Percentiles rank a stretch among this genome's conserved stretches.
Evolutionary conservation across 225 moss, liverwort and hornwort species (phyloP).

Genomic region (Asterella californica): DNA sequence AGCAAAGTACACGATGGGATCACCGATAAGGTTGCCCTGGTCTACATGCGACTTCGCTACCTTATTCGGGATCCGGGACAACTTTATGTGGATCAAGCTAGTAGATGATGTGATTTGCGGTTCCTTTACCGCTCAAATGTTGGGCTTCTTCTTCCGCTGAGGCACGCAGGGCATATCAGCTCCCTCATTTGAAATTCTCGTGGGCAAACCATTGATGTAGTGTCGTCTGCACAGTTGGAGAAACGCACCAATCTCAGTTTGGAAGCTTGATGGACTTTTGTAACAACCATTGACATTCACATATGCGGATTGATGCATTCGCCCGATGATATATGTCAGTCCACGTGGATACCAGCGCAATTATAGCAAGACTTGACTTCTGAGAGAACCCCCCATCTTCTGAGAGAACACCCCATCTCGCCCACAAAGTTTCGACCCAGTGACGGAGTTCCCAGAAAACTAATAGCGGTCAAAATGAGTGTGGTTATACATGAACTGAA

Average conservation of each 20-base stretch:
- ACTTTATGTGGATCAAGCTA: neutral
- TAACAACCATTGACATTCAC: neutral
- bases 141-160: neutral
- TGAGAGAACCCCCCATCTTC: too few species aligned
- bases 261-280: neutral
- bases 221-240: constrained; percentile 28
- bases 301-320: too few species aligned
- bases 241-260: neutral
- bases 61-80: neutral
- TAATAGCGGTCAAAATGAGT: too few species aligned
- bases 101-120: neutral
- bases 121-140: neutral
- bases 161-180: neutral
- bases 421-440: too few species aligned
- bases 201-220: constrained; percentile 51
- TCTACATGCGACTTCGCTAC: neutral
- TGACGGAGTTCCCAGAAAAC: too few species aligned
- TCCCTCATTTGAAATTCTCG: constrained; percentile 42
- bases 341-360: too few species aligned
- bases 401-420: too few species aligned
- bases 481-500: too few species aligned
- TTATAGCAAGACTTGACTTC: too few species aligned
- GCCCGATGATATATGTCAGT: neutral
- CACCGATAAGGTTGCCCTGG: too few species aligned
- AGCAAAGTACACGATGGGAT: too few species aligned